Base-by-base conservation (phyloP, 1,139 yeast species). In the Kodamaea derodonti region DNA sequence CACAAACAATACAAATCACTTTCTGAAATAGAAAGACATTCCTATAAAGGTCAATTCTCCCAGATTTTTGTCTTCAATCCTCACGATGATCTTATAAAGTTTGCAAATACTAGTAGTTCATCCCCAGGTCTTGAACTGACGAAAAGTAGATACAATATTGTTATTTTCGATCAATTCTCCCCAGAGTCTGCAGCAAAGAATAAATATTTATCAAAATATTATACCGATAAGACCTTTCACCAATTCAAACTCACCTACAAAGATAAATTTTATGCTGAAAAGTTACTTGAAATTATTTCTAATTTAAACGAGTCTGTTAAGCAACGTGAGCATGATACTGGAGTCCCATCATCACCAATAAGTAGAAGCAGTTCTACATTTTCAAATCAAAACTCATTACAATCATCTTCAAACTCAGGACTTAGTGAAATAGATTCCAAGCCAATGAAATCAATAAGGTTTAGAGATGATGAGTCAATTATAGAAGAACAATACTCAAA, bases 61-160 rank as follows among this genome's bases (percentile, higher is more conserved):
- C 49, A 53, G 42, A 50, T 54, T 11, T 47, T 56, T 17, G 38
- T 53, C 3, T 51, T 56, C 35, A 36, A 43, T 11, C 35, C 46
- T 2, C 42, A 32, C 24, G 42, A 45, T 6, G 43, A 41, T 3
- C 44, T 41, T 14, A 27, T 49, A 4, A 42, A 43, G 6, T 54
- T 62, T 38, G 60, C 58, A 4, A 42, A 49, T 17, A 36, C 36
- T 18, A 40, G 54, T 30, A 44, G 54, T 18, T 41, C 51, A 11
- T 51, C 67, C 3, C 55, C 61, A 7, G 67, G 65, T 1, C 47
- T 59, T 24, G 58, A 60, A 36, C 40, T 60, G 5, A 55, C 58
- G 5, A 54, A 49, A 29, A 42, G 55, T 1, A 37, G 63, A 14
- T 62, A 53, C 45, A 51, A 53, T 20, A 40, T 65, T 3, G 54